phyloP scores from a whole-genome alignment of 345 rosid genomes.

The Populus simonii region DNA sequence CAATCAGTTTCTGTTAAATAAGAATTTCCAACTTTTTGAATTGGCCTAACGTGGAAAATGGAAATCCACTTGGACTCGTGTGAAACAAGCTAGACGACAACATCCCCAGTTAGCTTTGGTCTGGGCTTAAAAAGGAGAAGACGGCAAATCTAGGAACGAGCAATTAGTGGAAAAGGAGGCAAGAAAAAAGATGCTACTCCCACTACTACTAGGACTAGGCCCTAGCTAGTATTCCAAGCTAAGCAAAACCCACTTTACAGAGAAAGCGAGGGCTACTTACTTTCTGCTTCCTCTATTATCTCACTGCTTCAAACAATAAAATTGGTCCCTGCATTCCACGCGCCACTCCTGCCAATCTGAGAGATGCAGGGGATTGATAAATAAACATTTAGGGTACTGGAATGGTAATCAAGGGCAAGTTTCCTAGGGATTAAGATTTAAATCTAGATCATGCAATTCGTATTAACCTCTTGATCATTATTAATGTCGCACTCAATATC shows the following conservation, averaged over 20 bases:
- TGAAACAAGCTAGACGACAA: background rate
- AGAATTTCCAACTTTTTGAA: background rate
- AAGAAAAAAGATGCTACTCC: background rate
- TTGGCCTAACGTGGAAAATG: background rate
- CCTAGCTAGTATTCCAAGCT: background rate
- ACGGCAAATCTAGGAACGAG: background rate
- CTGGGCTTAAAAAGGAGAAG: background rate
- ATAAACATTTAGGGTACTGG: background rate
- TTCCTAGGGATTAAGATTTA: too few relatives aligned
- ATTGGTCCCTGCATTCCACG: background rate
- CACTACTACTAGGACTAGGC: too few relatives aligned
- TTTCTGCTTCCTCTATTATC: background rate
- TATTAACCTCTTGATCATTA: too few relatives aligned
- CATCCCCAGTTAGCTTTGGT: background rate
- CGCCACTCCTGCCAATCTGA: background rate
- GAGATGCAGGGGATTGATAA: background rate
- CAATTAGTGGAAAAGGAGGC: background rate
- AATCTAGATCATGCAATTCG: too few relatives aligned
- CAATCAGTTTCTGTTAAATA: too few relatives aligned
- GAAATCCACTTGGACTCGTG: background rate
- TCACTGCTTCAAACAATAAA: background rate
- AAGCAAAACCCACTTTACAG: background rate
- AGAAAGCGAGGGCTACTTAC: background rate
- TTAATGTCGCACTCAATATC: too few relatives aligned
- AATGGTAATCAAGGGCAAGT: too few relatives aligned